Evolutionary conservation across 2,329 filamentous ascomycete genomes (phyloP), one percentile per base, ranked within the genome.

Genomic region (Fusarium aywerte): DNA sequence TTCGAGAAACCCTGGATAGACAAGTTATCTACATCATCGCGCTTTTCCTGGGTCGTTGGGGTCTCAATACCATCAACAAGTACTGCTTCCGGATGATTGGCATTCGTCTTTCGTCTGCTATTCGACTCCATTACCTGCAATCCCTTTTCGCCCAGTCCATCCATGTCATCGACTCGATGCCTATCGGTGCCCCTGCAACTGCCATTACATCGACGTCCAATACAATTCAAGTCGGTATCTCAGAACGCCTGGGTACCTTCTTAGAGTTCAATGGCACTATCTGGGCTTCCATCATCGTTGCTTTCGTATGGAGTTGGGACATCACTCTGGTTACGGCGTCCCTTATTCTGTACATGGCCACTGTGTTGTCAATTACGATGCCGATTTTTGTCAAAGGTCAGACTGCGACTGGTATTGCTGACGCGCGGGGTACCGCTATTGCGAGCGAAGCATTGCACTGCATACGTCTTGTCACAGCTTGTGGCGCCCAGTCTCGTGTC

Each of bases 201-300:
- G 81, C 83, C 2, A 86, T 87, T 67, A 87, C 84, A 0, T 79
- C 81, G 0, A 82, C 82, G 0, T 81, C 84, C 6, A 86, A 86
- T 56, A 82, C 81, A 0, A 78, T 87, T 13, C 85, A 87, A 51
- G 75, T 84, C 15, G 84, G 84, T 15, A 82, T 87, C 15, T 86
- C 84, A 0, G 84, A 87, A 61, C 81, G 82, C 23, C 75, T 87
- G 4, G 79, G 80, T 0, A 78, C 76, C 0, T 76, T 84, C 5
- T 69, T 85, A 29, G 80, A 84, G 66, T 80, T 78, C 10, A 65
- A 81, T 7, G 76, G 80, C 5, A 76, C 82, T 0, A 72, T 83
- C 2, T 72, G 80, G 39, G 74, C 82, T 0, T 82, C 85, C 23
- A 76, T 85, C 16, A 77, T 81, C 7, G 81, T 87, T 47, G 81